Percentiles rank a stretch among this genome's conserved stretches.
These are phyloP conservation scores for Xylaria sp. DNA, from an alignment of 2,329 filamentous ascomycete species.

Conservation along the genomic window DNA sequence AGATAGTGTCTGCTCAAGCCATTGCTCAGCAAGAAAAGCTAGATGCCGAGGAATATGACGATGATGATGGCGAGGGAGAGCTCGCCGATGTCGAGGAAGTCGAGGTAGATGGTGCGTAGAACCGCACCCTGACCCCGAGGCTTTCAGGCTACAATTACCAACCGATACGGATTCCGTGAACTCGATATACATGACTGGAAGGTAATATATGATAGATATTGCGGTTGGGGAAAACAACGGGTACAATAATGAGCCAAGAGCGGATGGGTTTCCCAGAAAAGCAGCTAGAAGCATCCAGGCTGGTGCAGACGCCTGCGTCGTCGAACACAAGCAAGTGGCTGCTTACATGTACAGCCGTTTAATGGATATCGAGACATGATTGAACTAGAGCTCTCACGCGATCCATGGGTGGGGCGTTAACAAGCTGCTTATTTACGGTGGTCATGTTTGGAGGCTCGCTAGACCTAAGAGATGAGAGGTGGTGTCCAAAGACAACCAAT, in stretches of 20 bases:
- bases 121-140: slow-evolving; percentile 39
- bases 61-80: slow-evolving; percentile 61
- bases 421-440: slow-evolving; percentile 30
- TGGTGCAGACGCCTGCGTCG: slow-evolving; percentile 20
- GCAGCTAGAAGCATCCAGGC: slow-evolving; percentile 22
- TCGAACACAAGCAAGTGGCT: slow-evolving; percentile 37
- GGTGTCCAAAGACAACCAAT: slow-evolving; percentile 34
- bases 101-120: slow-evolving; percentile 52
- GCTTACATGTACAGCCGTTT: slow-evolving; percentile 38
- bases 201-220: slow-evolving; percentile 42
- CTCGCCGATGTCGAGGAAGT: slow-evolving; percentile 51
- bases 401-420: slow-evolving; percentile 43
- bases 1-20: slow-evolving; percentile 96
- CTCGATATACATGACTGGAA: slow-evolving; percentile 34
- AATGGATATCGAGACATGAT: slow-evolving; percentile 50
- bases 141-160: slow-evolving; percentile 37
- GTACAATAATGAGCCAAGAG: slow-evolving; percentile 35
- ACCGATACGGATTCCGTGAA: slow-evolving; percentile 40
- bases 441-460: slow-evolving; percentile 27
- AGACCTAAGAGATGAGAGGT: slow-evolving; percentile 17
- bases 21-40: slow-evolving; percentile 93
- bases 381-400: slow-evolving; percentile 47
- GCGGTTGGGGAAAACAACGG: slow-evolving; percentile 31
- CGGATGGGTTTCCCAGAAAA: slow-evolving; percentile 21
- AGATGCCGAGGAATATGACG: slow-evolving; percentile 60